Base-by-base conservation (phyloP, 106 monocot genomes). In the Amphibolis antarctica region DNA sequence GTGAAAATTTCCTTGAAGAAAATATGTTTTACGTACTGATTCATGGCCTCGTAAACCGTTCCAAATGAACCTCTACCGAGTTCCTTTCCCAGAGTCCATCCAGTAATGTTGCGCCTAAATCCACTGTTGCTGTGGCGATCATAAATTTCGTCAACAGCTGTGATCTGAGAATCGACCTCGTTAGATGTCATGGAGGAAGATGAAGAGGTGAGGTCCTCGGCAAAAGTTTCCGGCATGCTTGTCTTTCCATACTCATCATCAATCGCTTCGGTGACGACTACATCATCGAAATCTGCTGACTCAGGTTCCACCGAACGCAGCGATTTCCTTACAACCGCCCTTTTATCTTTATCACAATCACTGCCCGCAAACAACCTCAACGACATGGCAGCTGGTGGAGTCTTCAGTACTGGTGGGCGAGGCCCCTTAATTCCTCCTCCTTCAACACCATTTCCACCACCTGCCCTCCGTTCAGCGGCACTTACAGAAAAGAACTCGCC, bases 61-160 rank as follows among this genome's bases (percentile, higher is more conserved):
- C 98, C 98, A 46, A 91, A 99, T 0, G 98, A 99, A 9, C 98
- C 98, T 25, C 91, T 87, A 10, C 98, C 98, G 22, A 91, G 79
- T 22, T 72, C 71, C 23, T 60, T 24, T 53, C 91, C 98, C 20
- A 63, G 74, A 54, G 62, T 63, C 98, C 98, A 99, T 0, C 71
- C 76, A 51, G 47, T 66, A 31, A 99, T 99, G 36, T 56, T 73
- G 70, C 70, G 76, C 59, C 73, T 74, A 31, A 88, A 60, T 21
- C 53, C 84, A 15, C 44, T 84, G 5, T 67, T 83, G 53, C 77
- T 71, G 0, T 86, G 84, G 1, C 83, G 82, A 44, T 36, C 36
- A 7, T 36, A 36, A 2, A 36, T 36, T 36, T 7, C 36, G 2
- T 36, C 36, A 2, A 80, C 76, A 1, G 54, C 44, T 45, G 67